phyloP scores from a whole-genome alignment of 2,329 filamentous ascomycete species.

The Thielaviopsis punctulata region DNA sequence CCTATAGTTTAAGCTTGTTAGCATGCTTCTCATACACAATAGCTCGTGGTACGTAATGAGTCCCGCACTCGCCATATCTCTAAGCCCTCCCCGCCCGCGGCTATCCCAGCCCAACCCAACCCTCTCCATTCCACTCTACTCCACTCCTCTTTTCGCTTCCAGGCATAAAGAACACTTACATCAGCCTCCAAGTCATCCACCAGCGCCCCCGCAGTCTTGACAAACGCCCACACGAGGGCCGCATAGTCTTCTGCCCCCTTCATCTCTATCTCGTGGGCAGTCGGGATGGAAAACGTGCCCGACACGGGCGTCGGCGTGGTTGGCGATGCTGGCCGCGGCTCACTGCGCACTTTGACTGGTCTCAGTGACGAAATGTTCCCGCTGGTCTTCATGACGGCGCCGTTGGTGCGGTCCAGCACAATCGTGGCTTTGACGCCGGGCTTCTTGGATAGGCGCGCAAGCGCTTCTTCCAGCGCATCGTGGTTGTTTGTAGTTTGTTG shows the following conservation, averaged over 20 bases:
- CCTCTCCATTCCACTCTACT: neutral
- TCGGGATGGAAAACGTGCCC: conserved; percentile 14
- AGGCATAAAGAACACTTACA: conserved; percentile 24
- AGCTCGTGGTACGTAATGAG: neutral
- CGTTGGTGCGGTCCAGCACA: conserved; percentile 53
- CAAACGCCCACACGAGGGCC: conserved; percentile 57
- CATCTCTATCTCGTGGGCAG: conserved; percentile 29
- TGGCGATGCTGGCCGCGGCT: conserved; percentile 1
- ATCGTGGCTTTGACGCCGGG: conserved; percentile 64
- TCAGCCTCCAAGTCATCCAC: conserved; percentile 59
- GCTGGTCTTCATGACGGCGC: conserved; percentile 57
- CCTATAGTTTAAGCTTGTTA: conserved; percentile 25
- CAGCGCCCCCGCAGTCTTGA: conserved; percentile 49
- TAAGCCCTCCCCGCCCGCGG: no score
- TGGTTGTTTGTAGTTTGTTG: conserved; percentile 22
- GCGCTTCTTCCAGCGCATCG: conserved; percentile 46
- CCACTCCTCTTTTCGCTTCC: neutral
- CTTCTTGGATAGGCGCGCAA: conserved; percentile 58
- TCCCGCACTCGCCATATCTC: neutral
- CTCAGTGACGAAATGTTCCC: conserved; percentile 46
- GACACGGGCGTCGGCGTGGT: conserved; percentile 22
- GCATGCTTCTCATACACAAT: no score
- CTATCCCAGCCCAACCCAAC: no score
- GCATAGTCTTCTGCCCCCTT: conserved; percentile 57
- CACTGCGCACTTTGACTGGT: conserved; percentile 18